A percentile compares a stretch with the other conserved stretches of the same genome.
phyloP scores from a whole-genome alignment of 129 eudicot species.

The Cynara cardunculus region DNA sequence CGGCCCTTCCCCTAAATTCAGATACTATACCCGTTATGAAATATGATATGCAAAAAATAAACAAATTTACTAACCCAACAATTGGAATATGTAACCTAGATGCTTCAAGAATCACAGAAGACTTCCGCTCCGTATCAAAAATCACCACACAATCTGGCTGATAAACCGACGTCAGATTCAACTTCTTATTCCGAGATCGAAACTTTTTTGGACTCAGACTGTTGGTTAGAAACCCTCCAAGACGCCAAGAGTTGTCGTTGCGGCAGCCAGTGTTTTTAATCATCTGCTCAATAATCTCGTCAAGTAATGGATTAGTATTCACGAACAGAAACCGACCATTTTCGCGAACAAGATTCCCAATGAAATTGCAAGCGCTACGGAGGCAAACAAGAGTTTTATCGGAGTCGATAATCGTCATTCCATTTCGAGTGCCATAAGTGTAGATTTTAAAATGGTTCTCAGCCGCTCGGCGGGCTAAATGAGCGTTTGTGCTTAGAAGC shows the following conservation, averaged over 20 bases:
- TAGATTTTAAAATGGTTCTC: slow-evolving; percentile 80
- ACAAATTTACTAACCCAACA: slow-evolving; percentile 51
- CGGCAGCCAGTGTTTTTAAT: slow-evolving; percentile 41
- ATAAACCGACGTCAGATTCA: slow-evolving; percentile 38
- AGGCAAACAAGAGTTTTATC: slow-evolving; percentile 91
- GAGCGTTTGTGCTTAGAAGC: slow-evolving; percentile 79
- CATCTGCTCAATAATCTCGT: slow-evolving; percentile 74
- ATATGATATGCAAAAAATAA: not conserved
- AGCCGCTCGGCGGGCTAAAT: slow-evolving; percentile 66
- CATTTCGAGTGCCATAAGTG: slow-evolving; percentile 70
- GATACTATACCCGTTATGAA: not conserved
- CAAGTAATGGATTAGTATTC: slow-evolving; percentile 69
- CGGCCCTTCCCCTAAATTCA: not conserved
- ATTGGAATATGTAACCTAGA: slow-evolving; percentile 69
- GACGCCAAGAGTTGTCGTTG: slow-evolving; percentile 64
- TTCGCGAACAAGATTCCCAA: slow-evolving; percentile 50
- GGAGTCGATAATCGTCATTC: slow-evolving; percentile 57
- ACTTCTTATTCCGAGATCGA: slow-evolving; percentile 70
- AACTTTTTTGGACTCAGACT: slow-evolving; percentile 73
- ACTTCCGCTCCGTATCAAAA: slow-evolving; percentile 68
- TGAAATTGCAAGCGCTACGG: slow-evolving; percentile 83
- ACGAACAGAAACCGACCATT: slow-evolving; percentile 67
- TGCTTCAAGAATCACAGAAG: slow-evolving; percentile 73
- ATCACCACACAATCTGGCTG: slow-evolving; percentile 88
- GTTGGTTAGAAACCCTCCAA: slow-evolving; percentile 82